Percentiles rank a stretch among this genome's conserved stretches.
Evolutionary conservation across 148 eudicot genomes (phyloP).

Genomic region (Tetragonia tetragonoides): DNA sequence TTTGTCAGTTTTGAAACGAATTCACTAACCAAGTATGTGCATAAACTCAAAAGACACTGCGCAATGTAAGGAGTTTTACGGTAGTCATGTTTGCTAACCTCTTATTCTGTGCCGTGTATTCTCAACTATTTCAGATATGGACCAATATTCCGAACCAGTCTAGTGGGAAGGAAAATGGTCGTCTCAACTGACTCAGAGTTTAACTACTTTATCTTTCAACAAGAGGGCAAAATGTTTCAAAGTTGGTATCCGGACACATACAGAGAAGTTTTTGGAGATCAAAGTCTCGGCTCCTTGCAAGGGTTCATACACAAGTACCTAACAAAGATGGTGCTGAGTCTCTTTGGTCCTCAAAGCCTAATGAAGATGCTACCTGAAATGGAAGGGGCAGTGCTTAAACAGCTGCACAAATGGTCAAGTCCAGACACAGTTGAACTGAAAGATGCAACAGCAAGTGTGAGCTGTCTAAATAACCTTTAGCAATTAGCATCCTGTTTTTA

Average conservation of each 20-base stretch:
- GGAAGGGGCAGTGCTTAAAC: constrained; percentile 41
- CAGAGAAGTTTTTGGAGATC: too few species aligned
- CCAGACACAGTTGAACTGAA: constrained; percentile 45
- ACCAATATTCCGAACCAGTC: constrained; percentile 14
- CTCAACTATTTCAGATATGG: constrained; percentile 47
- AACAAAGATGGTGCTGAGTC: constrained; percentile 11
- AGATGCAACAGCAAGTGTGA: constrained; percentile 57
- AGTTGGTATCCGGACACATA: too few species aligned
- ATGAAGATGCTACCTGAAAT: constrained; percentile 71
- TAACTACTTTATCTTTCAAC: constrained; percentile 53
- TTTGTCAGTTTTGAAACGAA: too few species aligned
- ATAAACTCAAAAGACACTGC: too few species aligned
- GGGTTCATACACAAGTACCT: too few species aligned
- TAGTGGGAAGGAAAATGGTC: constrained; percentile 62
- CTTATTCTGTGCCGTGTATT: background rate
- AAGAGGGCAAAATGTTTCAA: constrained; percentile 26
- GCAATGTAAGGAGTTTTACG: too few species aligned
- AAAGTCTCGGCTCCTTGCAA: too few species aligned
- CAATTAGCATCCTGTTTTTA: background rate
- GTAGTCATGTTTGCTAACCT: constrained; percentile 2
- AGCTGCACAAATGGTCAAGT: constrained; percentile 45
- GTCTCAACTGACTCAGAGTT: constrained; percentile 65
- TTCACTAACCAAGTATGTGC: too few species aligned
- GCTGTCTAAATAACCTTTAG: background rate
- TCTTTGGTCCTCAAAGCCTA: constrained; percentile 67